Base-by-base conservation (phyloP, 805 yeast species). In the Ogataea paraovalis region DNA sequence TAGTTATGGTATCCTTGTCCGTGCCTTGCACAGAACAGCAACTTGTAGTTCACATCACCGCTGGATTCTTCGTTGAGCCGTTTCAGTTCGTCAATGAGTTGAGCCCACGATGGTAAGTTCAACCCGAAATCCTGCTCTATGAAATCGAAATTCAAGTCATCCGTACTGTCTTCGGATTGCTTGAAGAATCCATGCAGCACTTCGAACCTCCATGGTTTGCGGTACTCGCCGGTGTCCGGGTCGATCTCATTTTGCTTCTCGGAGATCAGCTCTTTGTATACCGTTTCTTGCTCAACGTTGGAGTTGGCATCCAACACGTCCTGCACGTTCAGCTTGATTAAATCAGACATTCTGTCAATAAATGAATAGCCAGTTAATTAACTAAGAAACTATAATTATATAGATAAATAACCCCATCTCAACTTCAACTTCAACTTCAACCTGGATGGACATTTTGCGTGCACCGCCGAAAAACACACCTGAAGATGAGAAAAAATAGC, bases 1-100 rank as follows among this genome's bases (percentile, higher is more conserved):
- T 70, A 68, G 55, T 83, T 83, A 52, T 83, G 90, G 58, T 65
- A 76, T 0, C 88, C 89, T 61, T 83, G 86, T 5, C 88, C 89
- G 55, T 83, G 89, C 59, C 89, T 71, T 10, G 84, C 83, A 45
- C 78, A 69, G 42, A 78, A 73, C 3, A 81, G 48, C 41, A 81
- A 55, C 55, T 80, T 81, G 61, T 70, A 79, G 32, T 52, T 48
- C 38, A 67, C 81, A 49, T 74, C 70, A 0, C 53, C 54, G 0
- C 53, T 48, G 18, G 74, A 70, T 5, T 55, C 39, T 2, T 46
- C 44, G 51, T 76, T 77, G 52, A 79, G 61, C 10, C 57, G 48
- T 1, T 58, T 53, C 27, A 79, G 45, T 28, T 68, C 64, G 1
- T 33, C 36, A 27, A 58, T 55, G 19, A 76, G 64, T 4, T 64